phyloP scores from a whole-genome alignment of 805 yeast species.

The Candida sonorensis region DNA sequence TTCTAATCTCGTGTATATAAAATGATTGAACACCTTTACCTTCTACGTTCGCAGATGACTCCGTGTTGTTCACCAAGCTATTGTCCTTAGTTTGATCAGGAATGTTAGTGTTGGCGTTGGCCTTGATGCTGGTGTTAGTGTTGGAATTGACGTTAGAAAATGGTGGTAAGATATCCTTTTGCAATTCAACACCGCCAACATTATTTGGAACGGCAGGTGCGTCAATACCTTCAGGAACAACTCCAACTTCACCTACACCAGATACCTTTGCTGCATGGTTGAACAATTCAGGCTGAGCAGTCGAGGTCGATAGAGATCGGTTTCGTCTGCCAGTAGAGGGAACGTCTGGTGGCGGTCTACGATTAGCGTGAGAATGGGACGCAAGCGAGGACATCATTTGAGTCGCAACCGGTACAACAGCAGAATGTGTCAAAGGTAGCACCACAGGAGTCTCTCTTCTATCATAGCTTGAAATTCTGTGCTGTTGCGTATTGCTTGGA shows the following conservation, averaged over 20 bases:
- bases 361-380: constrained; percentile 1
- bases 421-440: constrained; percentile 23
- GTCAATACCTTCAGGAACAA: too few relatives aligned
- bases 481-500: too few relatives aligned
- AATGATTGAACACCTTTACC: too few relatives aligned
- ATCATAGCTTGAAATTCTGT: constrained; percentile 21
- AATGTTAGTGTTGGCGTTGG: not conserved
- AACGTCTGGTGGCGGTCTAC: constrained; percentile 35
- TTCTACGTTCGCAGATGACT: too few relatives aligned
- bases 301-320: constrained; percentile 30
- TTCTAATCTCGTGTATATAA: constrained; percentile 10
- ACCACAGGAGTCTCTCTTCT: constrained; percentile 32
- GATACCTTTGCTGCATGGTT: constrained; percentile 12
- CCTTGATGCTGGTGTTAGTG: constrained; percentile 7
- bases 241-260: not conserved
- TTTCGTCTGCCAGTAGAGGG: constrained; percentile 31
- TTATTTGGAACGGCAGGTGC: too few relatives aligned
- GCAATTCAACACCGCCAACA: too few relatives aligned
- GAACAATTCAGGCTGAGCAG: constrained; percentile 27
- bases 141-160: constrained; percentile 7
- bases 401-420: constrained; percentile 14
- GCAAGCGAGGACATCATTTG: constrained; percentile 1
- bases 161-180: not conserved
- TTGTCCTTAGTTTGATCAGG: too few relatives aligned
- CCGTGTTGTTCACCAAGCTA: not conserved